phyloP scores from a whole-genome alignment of 805 yeast genomes.

The Hanseniaspora taiwanica region DNA sequence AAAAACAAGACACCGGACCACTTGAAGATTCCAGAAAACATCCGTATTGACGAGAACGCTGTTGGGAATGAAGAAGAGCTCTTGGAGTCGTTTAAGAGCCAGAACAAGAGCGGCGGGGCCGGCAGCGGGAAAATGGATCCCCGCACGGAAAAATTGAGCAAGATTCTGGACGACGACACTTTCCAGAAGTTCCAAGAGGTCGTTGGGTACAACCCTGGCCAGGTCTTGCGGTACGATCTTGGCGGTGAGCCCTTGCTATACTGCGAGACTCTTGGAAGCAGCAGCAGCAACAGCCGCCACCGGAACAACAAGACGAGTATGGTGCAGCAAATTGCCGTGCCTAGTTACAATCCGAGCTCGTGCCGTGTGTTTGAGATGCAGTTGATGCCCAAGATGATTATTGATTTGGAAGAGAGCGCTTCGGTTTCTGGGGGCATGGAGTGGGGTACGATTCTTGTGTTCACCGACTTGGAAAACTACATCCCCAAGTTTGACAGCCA shows the following conservation, averaged over 20 bases:
- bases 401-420: conserved; percentile 53
- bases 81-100: conserved; percentile 10
- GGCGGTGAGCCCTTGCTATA: conserved; percentile 71
- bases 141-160: conserved; percentile 36
- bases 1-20: conserved; percentile 37
- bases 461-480: conserved; percentile 59
- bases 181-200: conserved; percentile 69
- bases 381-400: conserved; percentile 85
- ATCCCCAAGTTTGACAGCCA: conserved; percentile 43
- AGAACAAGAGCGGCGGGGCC: not conserved
- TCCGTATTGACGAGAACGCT: conserved; percentile 38
- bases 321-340: no score
- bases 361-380: conserved; percentile 72
- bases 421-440: conserved; percentile 71
- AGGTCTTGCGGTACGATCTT: conserved; percentile 73
- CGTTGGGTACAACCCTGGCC: conserved; percentile 72
- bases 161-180: conserved; percentile 55
- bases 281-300: no score
- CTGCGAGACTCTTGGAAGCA: no score
- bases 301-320: no score
- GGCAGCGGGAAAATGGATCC: conserved; percentile 22
- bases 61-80: conserved; percentile 18
- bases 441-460: conserved; percentile 89
- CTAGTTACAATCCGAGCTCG: conserved; percentile 39
- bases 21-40: conserved; percentile 34